phyloP scores from a whole-genome alignment of 2,329 filamentous ascomycete species.

The Dactylonectria estremocensis region DNA sequence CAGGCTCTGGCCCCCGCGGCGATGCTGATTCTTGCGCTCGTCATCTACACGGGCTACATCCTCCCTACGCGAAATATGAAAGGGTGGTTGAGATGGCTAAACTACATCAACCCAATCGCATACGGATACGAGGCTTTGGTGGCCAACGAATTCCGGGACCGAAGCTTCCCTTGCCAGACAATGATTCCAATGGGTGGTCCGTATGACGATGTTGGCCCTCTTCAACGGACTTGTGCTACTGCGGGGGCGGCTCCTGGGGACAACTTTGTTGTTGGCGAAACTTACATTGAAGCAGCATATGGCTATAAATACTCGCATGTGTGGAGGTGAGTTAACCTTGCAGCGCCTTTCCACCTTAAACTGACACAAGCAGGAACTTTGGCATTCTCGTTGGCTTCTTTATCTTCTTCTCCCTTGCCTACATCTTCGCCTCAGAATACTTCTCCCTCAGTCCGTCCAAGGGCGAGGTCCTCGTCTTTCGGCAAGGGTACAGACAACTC shows the following conservation, averaged over 20 bases:
- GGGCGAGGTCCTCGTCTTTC: conserved; percentile 80
- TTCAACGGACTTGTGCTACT: conserved; percentile 21
- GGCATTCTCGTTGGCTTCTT: conserved; percentile 76
- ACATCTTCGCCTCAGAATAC: conserved; percentile 74
- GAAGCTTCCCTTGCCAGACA: conserved; percentile 23
- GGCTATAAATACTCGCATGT: conserved; percentile 69
- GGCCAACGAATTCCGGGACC: conserved; percentile 34
- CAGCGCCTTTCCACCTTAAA: not conserved
- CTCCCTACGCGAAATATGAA: conserved; percentile 50
- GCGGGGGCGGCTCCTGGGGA: conserved; percentile 34
- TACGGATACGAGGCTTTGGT: conserved; percentile 58
- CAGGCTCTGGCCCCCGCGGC: conserved; percentile 59
- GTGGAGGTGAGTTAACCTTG: conserved; percentile 58
- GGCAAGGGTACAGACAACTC: not conserved
- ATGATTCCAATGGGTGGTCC: conserved; percentile 26
- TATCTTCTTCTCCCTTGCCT: conserved; percentile 73
- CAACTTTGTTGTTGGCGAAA: conserved; percentile 32
- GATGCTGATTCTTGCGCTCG: conserved; percentile 49
- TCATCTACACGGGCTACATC: conserved; percentile 64
- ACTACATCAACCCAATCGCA: conserved; percentile 73
- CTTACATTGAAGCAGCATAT: conserved; percentile 35
- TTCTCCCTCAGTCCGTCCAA: conserved; percentile 68
- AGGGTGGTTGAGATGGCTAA: conserved; percentile 69
- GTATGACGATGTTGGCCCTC: conserved; percentile 9
- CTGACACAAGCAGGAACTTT: conserved; percentile 65